Conservation (phyloP, 495 filamentous ascomycete genomes). For the Penicillium soppii region DNA sequence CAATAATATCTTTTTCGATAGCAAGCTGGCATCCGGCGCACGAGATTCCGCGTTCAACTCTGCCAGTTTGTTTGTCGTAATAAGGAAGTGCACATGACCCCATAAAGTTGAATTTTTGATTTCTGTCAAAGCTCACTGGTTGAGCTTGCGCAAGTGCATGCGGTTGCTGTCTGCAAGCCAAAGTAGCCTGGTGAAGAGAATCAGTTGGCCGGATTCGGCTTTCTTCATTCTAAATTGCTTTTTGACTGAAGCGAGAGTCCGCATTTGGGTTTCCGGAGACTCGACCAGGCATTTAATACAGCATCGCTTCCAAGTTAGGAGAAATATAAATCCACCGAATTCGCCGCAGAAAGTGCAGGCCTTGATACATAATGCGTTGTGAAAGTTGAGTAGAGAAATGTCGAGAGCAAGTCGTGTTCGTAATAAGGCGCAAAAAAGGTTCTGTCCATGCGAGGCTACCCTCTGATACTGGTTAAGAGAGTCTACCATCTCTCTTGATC, state of each 20-base stretch:
- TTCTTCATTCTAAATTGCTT: slow-evolving; percentile 33
- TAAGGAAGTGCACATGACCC: slow-evolving; percentile 38
- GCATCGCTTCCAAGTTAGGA: slow-evolving; percentile 35
- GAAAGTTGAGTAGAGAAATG: slow-evolving; percentile 35
- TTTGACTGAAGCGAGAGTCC: slow-evolving; percentile 27
- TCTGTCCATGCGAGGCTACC: slow-evolving; percentile 33
- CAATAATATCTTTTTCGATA: slow-evolving; percentile 33
- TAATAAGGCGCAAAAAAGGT: slow-evolving; percentile 39
- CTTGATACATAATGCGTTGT: slow-evolving; percentile 36
- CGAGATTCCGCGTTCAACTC: slow-evolving; percentile 33
- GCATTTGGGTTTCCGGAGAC: slow-evolving; percentile 29
- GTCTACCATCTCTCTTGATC: slow-evolving; percentile 33
- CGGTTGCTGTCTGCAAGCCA: slow-evolving; percentile 20
- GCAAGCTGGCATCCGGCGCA: slow-evolving; percentile 43
- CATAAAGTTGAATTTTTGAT: slow-evolving; percentile 35
- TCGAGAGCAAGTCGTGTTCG: slow-evolving; percentile 30
- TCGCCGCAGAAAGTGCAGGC: slow-evolving; percentile 31
- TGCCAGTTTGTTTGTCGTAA: slow-evolving; percentile 35
- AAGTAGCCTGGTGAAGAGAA: slow-evolving; percentile 31
- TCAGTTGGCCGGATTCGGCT: slow-evolving; percentile 22
- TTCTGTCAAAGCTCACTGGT: slow-evolving; percentile 18
- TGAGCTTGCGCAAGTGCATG: slow-evolving; percentile 13
- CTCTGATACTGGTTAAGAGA: slow-evolving; percentile 33
- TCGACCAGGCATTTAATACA: slow-evolving; percentile 34
- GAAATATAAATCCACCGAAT: slow-evolving; percentile 36